Conservation (phyloP, 2,329 filamentous ascomycete genomes). For the Thielaviopsis musarum region DNA sequence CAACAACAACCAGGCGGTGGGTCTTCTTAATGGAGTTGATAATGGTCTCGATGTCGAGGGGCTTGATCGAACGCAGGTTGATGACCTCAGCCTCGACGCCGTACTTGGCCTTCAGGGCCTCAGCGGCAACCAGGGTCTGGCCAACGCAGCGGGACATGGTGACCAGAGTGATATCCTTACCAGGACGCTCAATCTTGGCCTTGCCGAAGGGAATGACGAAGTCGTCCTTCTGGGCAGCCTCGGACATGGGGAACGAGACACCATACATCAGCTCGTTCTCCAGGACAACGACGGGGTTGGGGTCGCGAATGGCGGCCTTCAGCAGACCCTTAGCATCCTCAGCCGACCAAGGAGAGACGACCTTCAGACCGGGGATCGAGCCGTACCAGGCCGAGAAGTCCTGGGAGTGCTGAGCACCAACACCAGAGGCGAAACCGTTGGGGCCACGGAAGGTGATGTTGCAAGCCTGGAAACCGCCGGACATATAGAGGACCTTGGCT, state of each 20-base stretch:
- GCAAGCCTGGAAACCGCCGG: constrained; percentile 96
- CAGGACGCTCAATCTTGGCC: constrained; percentile 93
- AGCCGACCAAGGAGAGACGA: constrained; percentile 86
- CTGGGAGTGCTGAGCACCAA: constrained; percentile 95
- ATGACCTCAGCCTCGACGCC: constrained; percentile 91
- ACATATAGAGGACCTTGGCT: constrained; percentile 99
- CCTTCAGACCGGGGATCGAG: constrained; percentile 93
- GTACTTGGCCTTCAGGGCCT: constrained; percentile 89
- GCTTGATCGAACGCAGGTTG: constrained; percentile 96
- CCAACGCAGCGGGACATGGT: constrained; percentile 90
- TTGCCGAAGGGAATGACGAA: constrained; percentile 97
- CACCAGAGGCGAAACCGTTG: constrained; percentile 93
- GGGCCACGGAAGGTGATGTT: constrained; percentile 99
- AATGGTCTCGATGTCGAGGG: constrained; percentile 86
- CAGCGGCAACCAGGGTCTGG: constrained; percentile 73
- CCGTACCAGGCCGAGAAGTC: constrained; percentile 99
- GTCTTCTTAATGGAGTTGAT: constrained; percentile 99
- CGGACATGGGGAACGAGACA: constrained; percentile 90
- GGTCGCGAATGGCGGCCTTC: constrained; percentile 95
- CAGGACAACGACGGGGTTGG: constrained; percentile 85
- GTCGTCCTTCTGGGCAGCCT: constrained; percentile 86
- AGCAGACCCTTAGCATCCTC: constrained; percentile 97
- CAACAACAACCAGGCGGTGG: constrained; percentile 72
- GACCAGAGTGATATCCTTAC: constrained; percentile 93
- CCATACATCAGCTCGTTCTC: constrained; percentile 90